Conservation (phyloP, 768 basidiomycete genomes). For the Sporobolomyces pararoseus region DNA sequence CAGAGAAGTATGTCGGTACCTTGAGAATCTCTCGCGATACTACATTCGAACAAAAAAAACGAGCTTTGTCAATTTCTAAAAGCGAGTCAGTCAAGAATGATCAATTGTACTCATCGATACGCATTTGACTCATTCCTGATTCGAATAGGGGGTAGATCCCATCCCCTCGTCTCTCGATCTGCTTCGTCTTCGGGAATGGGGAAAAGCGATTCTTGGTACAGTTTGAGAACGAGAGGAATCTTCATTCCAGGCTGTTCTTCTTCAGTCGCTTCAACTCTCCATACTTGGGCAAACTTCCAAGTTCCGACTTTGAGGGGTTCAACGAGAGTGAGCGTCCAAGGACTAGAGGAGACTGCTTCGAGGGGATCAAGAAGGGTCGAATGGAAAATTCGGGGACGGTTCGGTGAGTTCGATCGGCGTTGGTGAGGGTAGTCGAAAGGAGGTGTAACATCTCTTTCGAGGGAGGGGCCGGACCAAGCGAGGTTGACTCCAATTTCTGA, state of each 20-base stretch:
- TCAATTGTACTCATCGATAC: constrained; percentile 15
- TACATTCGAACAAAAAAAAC: not conserved
- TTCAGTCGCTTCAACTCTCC: not conserved
- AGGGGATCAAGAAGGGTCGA: not conserved
- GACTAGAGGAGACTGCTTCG: not conserved
- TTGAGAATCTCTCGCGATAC: not conserved
- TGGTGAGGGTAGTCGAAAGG: constrained; percentile 2
- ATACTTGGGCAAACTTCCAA: constrained; percentile 1
- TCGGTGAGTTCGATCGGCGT: not conserved
- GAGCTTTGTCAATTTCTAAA: too few relatives aligned
- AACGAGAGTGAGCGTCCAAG: constrained; percentile 13
- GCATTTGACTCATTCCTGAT: not conserved
- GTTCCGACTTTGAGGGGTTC: not conserved
- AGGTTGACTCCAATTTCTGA: not conserved
- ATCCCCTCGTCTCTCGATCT: not conserved
- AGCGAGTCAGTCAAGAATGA: too few relatives aligned
- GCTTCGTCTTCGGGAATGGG: not conserved
- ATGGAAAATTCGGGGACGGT: constrained; percentile 1
- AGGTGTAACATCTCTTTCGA: not conserved
- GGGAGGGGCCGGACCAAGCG: not conserved
- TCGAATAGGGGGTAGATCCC: not conserved
- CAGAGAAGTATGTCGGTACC: constrained; percentile 21
- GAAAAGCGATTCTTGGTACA: constrained; percentile 5
- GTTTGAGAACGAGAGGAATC: constrained; percentile 19
- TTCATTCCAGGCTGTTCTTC: not conserved